These are phyloP conservation scores for Dactylis glomerata DNA, from an alignment of 176 grass and related monocot species.

Conservation along the genomic window DNA sequence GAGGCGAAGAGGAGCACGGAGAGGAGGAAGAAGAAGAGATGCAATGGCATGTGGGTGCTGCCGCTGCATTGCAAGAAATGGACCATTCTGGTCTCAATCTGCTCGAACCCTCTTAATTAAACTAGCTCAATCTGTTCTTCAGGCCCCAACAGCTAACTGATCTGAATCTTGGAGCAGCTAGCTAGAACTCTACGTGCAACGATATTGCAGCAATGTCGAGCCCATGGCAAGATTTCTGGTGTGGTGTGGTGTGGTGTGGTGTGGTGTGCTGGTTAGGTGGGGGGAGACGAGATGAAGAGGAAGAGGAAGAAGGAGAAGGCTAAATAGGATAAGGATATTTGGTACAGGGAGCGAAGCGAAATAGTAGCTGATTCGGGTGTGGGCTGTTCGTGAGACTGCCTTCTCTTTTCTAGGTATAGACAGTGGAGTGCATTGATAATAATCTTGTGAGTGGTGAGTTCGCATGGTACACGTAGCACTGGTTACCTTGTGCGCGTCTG, in stretches of 20 bases:
- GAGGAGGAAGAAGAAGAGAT: slow-evolving; percentile 26
- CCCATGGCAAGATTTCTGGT: not conserved
- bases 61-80: slow-evolving; percentile 33
- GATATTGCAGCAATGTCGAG: not conserved
- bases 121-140: not conserved
- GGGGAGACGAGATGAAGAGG: not conserved
- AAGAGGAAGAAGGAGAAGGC: not conserved
- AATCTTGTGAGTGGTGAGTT: slow-evolving; percentile 11
- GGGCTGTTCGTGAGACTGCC: not conserved
- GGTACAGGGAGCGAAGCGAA: not conserved
- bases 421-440: slow-evolving; percentile 24
- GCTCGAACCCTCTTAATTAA: slow-evolving; percentile 2
- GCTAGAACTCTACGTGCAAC: not conserved
- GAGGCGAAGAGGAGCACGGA: slow-evolving; percentile 27
- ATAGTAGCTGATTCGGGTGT: not conserved
- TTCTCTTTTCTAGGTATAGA: not conserved
- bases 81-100: slow-evolving; percentile 30
- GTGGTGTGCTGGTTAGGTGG: not conserved
- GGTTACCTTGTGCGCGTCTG: not conserved
- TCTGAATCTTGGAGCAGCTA: not conserved
- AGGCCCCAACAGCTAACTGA: not conserved
- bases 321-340: slow-evolving; percentile 27
- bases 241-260: not conserved
- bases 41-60: slow-evolving; percentile 4
- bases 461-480: not conserved